Evolutionary conservation across 2,329 filamentous ascomycete species (phyloP).

Genomic region (Aspergillus fischeri): DNA sequence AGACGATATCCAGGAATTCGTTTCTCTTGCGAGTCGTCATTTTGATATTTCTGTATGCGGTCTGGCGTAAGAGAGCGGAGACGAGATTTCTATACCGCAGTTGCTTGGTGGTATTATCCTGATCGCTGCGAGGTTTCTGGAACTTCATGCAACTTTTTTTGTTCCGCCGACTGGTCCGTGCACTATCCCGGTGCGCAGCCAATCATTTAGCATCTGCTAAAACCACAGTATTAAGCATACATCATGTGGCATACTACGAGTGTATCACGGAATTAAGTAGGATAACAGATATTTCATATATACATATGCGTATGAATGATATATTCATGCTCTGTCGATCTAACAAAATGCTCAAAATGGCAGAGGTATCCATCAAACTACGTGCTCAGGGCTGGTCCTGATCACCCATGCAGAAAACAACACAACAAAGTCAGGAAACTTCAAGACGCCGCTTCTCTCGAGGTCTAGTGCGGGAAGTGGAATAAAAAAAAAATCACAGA

Average conservation of each 20-base stretch:
- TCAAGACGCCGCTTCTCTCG: slow-evolving; percentile 9
- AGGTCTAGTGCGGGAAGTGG: slow-evolving; percentile 3
- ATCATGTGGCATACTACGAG: no score
- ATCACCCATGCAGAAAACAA: slow-evolving; percentile 16
- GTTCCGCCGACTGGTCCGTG: slow-evolving; percentile 10
- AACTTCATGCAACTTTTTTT: slow-evolving; percentile 13
- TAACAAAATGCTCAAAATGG: neutral
- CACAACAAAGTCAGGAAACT: slow-evolving; percentile 11
- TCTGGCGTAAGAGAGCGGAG: neutral
- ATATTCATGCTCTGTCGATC: neutral
- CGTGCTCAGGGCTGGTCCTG: slow-evolving; percentile 7
- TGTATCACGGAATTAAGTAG: neutral
- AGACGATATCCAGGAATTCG: slow-evolving; percentile 36
- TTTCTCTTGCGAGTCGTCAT: slow-evolving; percentile 39
- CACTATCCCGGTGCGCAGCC: neutral
- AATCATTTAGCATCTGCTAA: neutral
- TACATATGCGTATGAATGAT: neutral
- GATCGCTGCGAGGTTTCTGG: neutral
- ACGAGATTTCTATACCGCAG: neutral
- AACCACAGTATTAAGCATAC: neutral
- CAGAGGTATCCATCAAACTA: slow-evolving; percentile 7
- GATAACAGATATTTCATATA: neutral
- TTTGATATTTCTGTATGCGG: neutral
- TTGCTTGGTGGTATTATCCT: slow-evolving; percentile 8
- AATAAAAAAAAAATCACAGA: slow-evolving; percentile 1